Conservation (phyloP, 768 basidiomycete genomes). For the Mycena crocata region DNA sequence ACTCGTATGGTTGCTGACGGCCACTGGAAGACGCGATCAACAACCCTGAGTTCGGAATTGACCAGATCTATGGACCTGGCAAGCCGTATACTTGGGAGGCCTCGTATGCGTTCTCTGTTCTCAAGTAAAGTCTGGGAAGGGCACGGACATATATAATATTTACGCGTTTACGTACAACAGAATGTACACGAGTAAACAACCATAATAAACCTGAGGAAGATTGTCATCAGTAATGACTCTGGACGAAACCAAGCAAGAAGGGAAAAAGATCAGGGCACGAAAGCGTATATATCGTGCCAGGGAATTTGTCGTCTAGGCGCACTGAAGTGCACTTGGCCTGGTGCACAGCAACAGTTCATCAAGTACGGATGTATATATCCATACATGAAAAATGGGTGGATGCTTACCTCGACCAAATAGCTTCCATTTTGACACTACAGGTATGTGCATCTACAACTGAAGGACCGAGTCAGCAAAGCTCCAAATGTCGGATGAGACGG, state of each 20-base stretch:
- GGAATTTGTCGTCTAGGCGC: constrained; percentile 24
- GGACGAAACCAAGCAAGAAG: not conserved
- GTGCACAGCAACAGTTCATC: constrained; percentile 32
- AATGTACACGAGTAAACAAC: not conserved
- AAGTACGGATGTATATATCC: constrained; percentile 19
- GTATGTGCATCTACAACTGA: too few relatives aligned
- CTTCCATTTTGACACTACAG: too few relatives aligned
- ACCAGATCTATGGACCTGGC: constrained; percentile 57
- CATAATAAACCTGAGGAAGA: not conserved
- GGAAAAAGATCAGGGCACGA: constrained; percentile 25
- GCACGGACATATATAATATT: too few relatives aligned
- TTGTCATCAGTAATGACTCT: not conserved
- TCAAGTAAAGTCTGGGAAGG: constrained; percentile 18
- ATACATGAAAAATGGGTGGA: not conserved
- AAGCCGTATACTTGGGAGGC: constrained; percentile 53
- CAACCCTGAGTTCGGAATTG: constrained; percentile 55
- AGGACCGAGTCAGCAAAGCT: not conserved
- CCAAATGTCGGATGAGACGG: not conserved
- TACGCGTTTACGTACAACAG: not conserved
- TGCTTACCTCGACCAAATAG: constrained; percentile 10
- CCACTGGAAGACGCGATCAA: constrained; percentile 52
- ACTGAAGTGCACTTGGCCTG: constrained; percentile 25
- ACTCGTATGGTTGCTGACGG: not conserved
- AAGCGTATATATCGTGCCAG: constrained; percentile 31
- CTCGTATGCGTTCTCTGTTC: constrained; percentile 52